phyloP scores from a whole-genome alignment of 176 grass and related monocot genomes.

The Sorghum bicolor region DNA sequence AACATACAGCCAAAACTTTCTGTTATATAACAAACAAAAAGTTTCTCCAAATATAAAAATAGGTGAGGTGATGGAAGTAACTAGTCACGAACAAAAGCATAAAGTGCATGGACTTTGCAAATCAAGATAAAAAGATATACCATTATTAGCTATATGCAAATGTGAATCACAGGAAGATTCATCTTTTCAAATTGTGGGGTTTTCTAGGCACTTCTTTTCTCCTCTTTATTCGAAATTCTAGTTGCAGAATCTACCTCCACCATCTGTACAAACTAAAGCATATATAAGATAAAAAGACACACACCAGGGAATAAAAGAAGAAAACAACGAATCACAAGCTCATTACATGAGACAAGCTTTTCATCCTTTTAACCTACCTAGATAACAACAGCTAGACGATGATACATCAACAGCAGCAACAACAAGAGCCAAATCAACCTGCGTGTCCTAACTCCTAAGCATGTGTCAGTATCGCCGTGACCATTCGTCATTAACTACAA shows the following conservation, averaged over 20 bases:
- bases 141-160: not conserved
- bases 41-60: not conserved
- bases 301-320: not conserved
- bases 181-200: not conserved
- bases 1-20: not conserved
- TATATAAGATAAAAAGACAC: not conserved
- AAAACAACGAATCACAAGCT: not conserved
- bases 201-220: not conserved
- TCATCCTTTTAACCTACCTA: constrained; percentile 24
- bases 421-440: not conserved
- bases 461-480: constrained; percentile 33
- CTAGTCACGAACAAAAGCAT: not conserved
- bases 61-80: not conserved
- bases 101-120: not conserved
- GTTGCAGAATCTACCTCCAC: constrained; percentile 5
- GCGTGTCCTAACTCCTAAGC: constrained; percentile 40
- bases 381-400: constrained; percentile 6
- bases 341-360: constrained; percentile 35
- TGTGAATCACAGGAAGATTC: not conserved
- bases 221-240: not conserved
- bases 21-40: not conserved
- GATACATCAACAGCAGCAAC: not conserved
- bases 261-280: constrained; percentile 11
- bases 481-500: constrained; percentile 34
- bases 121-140: not conserved